Conservation (phyloP, 192 early-diverging fungal genomes). For the Coemansia nantahalensis region DNA sequence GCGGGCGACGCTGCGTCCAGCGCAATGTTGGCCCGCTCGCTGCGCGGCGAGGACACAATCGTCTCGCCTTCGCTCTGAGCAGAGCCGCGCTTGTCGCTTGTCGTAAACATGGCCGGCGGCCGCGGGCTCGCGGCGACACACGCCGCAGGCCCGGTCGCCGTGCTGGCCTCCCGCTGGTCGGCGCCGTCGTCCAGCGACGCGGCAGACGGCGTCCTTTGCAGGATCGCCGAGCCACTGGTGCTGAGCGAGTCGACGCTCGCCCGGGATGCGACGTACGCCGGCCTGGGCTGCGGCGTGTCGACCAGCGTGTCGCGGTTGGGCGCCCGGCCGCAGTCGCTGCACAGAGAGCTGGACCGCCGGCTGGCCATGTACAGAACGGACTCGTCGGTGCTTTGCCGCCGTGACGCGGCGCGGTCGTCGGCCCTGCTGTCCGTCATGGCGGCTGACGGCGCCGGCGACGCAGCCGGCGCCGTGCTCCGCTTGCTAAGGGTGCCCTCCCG, state of each 20-base stretch:
- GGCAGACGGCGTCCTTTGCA: too few species aligned
- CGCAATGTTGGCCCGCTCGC: background rate
- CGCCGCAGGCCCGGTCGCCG: too few species aligned
- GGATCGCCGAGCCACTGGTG: too few species aligned
- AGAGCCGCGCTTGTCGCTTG: conserved; percentile 46
- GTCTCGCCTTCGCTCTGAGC: conserved; percentile 51
- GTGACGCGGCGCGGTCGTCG: background rate
- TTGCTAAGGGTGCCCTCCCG: background rate
- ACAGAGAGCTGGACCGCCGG: conserved; percentile 8
- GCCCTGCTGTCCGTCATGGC: background rate
- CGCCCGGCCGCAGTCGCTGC: conserved; percentile 6
- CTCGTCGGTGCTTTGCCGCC: conserved; percentile 5
- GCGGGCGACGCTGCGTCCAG: too few species aligned
- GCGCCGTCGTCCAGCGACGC: too few species aligned
- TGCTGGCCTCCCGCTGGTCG: too few species aligned
- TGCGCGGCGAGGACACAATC: conserved; percentile 41
- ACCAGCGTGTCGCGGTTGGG: conserved; percentile 32
- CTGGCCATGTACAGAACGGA: conserved; percentile 17
- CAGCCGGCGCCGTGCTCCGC: background rate
- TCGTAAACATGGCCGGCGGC: conserved; percentile 1
- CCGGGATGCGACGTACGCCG: too few species aligned
- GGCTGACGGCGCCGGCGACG: too few species aligned
- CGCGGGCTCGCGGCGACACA: background rate
- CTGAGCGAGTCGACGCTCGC: too few species aligned
- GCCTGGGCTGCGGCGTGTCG: conserved; percentile 1